phyloP scores from a whole-genome alignment of 805 yeast genomes.

The Sporopachydermia lactativora region DNA sequence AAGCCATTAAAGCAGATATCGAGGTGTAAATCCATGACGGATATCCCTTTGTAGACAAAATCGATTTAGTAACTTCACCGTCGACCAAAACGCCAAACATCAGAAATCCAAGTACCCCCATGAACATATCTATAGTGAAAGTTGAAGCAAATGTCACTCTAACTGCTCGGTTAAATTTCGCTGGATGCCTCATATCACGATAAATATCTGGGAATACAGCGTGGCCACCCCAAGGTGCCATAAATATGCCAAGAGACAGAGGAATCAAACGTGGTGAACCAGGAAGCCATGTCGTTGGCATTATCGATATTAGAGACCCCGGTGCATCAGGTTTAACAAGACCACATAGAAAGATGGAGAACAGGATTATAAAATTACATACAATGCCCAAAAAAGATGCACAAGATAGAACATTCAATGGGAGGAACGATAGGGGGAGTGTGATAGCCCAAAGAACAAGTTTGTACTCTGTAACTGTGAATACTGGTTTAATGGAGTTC shows the following conservation, averaged over 20 bases:
- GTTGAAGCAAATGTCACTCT: slow-evolving; percentile 47
- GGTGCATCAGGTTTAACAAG: slow-evolving; percentile 35
- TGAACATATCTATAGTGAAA: slow-evolving; percentile 41
- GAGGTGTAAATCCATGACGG: slow-evolving; percentile 37
- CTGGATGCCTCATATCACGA: slow-evolving; percentile 58
- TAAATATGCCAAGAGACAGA: slow-evolving; percentile 48
- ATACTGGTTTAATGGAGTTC: slow-evolving; percentile 29
- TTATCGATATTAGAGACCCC: slow-evolving; percentile 46
- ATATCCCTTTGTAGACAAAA: slow-evolving; percentile 45
- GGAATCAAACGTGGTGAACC: slow-evolving; percentile 32
- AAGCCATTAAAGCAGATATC: slow-evolving; percentile 34
- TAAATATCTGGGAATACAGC: slow-evolving; percentile 66
- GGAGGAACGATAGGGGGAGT: slow-evolving; percentile 36
- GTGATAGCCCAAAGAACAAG: slow-evolving; percentile 23
- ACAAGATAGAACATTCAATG: slow-evolving; percentile 38
- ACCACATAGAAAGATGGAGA: slow-evolving; percentile 35
- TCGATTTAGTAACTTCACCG: slow-evolving; percentile 57
- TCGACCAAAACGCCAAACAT: slow-evolving; percentile 41
- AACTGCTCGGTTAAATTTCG: slow-evolving; percentile 38
- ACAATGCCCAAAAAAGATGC: slow-evolving; percentile 43
- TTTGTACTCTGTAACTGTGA: slow-evolving; percentile 28
- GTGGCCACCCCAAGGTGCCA: slow-evolving; percentile 82
- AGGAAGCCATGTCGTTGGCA: slow-evolving; percentile 26
- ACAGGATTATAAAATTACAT: slow-evolving; percentile 36
- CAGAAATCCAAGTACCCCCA: slow-evolving; percentile 52